Evolutionary conservation across 225 moss, liverwort and hornwort species (phyloP), one percentile per base, ranked within the genome.

Genomic region (Polytrichum formosum): DNA sequence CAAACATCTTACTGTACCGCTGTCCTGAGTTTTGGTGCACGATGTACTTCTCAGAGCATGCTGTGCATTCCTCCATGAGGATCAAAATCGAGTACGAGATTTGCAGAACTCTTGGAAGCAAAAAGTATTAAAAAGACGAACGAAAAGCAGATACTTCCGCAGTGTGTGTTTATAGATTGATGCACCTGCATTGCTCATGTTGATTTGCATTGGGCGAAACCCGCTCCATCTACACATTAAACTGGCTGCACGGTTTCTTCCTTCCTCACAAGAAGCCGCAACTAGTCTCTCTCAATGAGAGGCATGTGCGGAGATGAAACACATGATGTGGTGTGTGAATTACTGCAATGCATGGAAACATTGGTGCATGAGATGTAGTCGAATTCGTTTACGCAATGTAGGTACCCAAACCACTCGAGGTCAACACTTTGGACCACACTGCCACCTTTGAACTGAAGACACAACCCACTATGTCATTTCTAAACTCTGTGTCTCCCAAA

Each of bases 381-480:
- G 21, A 58, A 23, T 58, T 23, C 58, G 23, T 58, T 20, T 58
- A 58, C 58, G 21, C 6, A 6, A 58, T 21, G 58, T 20, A 56
- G 56, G 56, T 7, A 56, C 20, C 56, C 56, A 56, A 35, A 33
- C 31, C 31, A 37, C n/a, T 66, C 66, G 9, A 46, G 19, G 66
- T 66, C 66, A 37, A 46, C 21, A 66, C 29, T 22, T 20, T 66
- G 66, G n/a, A 66, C 33, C 33, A 7, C 28, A 65, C 6, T 65
- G 65, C 31, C 18, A 5, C 65, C 26, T 31, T 33, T 65, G 31
- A 29, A 65, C 65, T 65, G 65, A 65, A 65, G 33, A 66, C n/a
- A 66, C 66, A 66, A 35, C 30, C 66, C 31, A 66, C 33, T 53
- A 2, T 66, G 66, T 66, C 66, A 66, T 66, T 66, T 33, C 46